Evolutionary conservation across 371 early-diverging fungal genomes (phyloP), one percentile per base, ranked within the genome.

Genomic region (Syncephalastrum racemosum): DNA sequence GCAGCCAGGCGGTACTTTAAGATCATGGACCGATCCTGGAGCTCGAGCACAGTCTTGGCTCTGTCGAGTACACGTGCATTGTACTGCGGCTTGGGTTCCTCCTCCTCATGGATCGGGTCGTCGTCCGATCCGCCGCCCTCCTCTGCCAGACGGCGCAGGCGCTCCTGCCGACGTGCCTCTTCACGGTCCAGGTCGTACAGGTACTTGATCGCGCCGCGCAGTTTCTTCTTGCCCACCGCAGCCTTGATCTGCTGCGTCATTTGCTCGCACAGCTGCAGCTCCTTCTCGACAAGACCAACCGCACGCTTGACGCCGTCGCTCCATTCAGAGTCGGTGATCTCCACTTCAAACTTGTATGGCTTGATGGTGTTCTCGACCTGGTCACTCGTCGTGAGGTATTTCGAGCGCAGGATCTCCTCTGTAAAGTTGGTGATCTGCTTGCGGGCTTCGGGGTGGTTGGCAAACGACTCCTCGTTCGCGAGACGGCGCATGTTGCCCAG

Each of bases 281-380:
- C 90, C 27, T 78, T 81, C 62, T 96, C 92, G 4, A 98, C 58
- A 54, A 95, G 62, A 0, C 70, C 62, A 16, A 89, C 70, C 4
- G 97, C 81, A 20, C 91, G 83, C 60, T 88, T 87, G 51, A 86
- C 84, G 15, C 93, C 96, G 42, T 93, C 93, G 8, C 77, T 74
- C 99, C 99, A 98, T 66, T 97, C 99, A 56, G 83, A 79, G 23
- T 92, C 91, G 12, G 91, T 88, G 48, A 92, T 87, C 59, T 97
- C 97, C 4, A 96, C 91, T 75, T 97, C 98, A 58, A 91, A 93
- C 77, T 98, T 98, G 82, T 88, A 96, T 4, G 98, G 99, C 72
- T 97, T 97, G 73, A 98, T 95, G 7, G 96, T 94, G 71, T 97
- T 97, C 66, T 98, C 99, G 6, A 98, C 97, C 73, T 96, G 96